Percentiles rank a stretch among this genome's conserved stretches.
phyloP scores from a whole-genome alignment of 2,329 filamentous ascomycete species.

The Pseudopyricularia cyperi region DNA sequence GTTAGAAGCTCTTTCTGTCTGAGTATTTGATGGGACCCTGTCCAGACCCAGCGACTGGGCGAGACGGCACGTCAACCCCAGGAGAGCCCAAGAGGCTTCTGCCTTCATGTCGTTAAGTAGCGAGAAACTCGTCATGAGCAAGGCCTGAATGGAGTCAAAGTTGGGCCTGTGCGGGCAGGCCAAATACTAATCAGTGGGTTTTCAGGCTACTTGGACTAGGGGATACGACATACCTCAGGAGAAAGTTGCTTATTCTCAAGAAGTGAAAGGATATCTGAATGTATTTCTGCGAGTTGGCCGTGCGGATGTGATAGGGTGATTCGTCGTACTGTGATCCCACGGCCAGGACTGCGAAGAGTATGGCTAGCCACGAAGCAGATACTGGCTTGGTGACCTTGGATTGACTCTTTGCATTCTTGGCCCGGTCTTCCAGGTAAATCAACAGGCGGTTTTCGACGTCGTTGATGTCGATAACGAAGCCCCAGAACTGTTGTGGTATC shows the following conservation, averaged over 20 bases:
- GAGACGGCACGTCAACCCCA: conserved; percentile 51
- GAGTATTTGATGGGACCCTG: conserved; percentile 43
- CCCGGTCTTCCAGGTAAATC: conserved; percentile 51
- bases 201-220: too few species aligned
- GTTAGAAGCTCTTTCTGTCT: conserved; percentile 28
- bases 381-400: conserved; percentile 35
- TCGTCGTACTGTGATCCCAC: conserved; percentile 56
- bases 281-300: conserved; percentile 45
- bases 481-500: conserved; percentile 55
- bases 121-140: conserved; percentile 50
- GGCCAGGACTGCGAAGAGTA: conserved; percentile 51
- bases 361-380: conserved; percentile 53
- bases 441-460: conserved; percentile 52
- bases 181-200: too few species aligned
- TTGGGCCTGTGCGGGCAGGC: conserved; percentile 36
- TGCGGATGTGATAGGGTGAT: conserved; percentile 47
- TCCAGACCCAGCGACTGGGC: conserved; percentile 53
- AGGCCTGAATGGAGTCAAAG: conserved; percentile 51
- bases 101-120: conserved; percentile 58
- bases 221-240: conserved; percentile 32
- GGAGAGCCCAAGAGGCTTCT: conserved; percentile 52
- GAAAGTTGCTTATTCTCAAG: conserved; percentile 47
- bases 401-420: conserved; percentile 36
- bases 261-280: conserved; percentile 55
- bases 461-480: conserved; percentile 52